These are phyloP conservation scores for Penicillium pulvis DNA, from an alignment of 495 filamentous ascomycete species.

Conservation along the genomic window DNA sequence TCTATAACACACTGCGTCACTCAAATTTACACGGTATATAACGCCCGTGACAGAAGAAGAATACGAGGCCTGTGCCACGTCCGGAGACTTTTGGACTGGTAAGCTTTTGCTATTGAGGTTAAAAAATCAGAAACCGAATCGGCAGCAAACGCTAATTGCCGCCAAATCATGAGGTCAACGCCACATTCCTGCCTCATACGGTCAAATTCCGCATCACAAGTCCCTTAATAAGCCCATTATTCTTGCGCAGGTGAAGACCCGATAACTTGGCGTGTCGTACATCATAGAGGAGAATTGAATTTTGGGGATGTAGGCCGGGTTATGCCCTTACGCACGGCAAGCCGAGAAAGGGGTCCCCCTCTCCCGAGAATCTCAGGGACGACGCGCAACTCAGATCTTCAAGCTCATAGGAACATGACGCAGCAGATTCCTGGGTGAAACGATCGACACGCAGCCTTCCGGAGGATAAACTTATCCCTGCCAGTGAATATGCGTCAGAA, in stretches of 20 bases:
- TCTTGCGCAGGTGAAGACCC: background rate
- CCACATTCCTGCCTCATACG: background rate
- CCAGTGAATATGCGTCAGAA: background rate
- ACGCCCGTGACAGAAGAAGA: background rate
- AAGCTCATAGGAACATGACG: background rate
- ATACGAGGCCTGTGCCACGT: background rate
- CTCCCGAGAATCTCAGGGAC: constrained; percentile 1
- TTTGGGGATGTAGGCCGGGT: background rate
- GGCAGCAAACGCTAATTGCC: background rate
- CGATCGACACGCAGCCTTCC: background rate
- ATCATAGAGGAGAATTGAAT: background rate
- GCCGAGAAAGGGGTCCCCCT: constrained; percentile 6
- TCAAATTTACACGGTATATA: background rate
- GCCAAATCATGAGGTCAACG: background rate
- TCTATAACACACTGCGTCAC: too few relatives aligned
- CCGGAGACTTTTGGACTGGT: background rate
- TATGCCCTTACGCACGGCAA: constrained; percentile 2
- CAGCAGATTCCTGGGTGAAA: constrained; percentile 3
- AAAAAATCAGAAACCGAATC: background rate
- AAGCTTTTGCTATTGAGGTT: background rate
- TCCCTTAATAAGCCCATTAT: background rate
- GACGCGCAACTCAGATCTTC: constrained; percentile 1
- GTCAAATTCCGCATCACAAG: background rate
- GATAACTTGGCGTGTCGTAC: background rate
- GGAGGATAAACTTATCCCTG: background rate